Evolutionary conservation across 2,329 filamentous ascomycete species (phyloP), one percentile per base, ranked within the genome.

Genomic region (Colletotrichum musae): DNA sequence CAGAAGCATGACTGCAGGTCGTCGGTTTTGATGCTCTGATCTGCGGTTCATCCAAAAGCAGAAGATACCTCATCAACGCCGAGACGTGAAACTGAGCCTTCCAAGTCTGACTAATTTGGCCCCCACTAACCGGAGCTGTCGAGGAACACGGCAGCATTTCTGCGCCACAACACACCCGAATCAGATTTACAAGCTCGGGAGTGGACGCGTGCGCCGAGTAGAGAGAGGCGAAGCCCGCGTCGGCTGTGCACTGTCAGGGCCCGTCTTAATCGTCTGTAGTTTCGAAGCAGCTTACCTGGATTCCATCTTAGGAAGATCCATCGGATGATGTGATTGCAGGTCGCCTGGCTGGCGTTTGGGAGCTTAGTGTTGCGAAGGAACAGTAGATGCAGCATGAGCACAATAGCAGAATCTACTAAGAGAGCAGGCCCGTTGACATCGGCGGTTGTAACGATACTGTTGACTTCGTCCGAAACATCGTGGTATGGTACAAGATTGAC

Each of bases 241-340:
- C 94, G 47, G 85, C 90, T 92, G 71, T 36, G n/a, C 43, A 60
- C 15, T 66, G 53, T 70, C 36, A 70, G 68, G 24, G 51, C 18
- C 18, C 24, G 18, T 12, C 6, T 50, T 24, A 36, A 36, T 36
- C 6, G 4, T 15, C 4, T 36, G 45, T 26, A 16, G 16, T n/a
- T 6, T 15, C 7, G 5, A n/a, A 51, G 36, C 6, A 18, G 79
- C 87, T 77, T 84, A 95, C 93, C 91, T 72, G 94, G 92, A 72
- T 90, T 91, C 94, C 95, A 99, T 74, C 88, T 91, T 41, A 90
- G 87, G 74, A 94, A 91, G 1, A 96, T 79, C 96, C 96, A 99
- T 74, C 90, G 87, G 64, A 96, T 88, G 43, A 96, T 87, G 74
- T 93, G 89, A 72, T 90, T 92, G 45, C 89, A 91, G 4, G 91